Conservation (phyloP, 495 filamentous ascomycete genomes). For the Talaromyces thailandensis region DNA sequence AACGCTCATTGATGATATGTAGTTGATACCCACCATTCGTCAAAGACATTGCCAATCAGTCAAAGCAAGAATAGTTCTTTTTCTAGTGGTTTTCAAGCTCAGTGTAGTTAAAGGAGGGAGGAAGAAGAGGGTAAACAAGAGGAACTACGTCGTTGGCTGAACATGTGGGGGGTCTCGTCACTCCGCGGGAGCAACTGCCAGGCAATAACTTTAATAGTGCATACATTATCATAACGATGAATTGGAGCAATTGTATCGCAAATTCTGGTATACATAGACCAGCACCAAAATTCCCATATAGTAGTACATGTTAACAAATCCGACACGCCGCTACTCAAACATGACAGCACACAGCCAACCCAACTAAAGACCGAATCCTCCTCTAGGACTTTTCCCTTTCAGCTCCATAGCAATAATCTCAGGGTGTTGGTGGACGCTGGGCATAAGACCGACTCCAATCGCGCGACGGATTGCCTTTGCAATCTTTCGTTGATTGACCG, state of each 20-base stretch:
- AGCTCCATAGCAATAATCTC: slow-evolving; percentile 56
- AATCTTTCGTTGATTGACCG: slow-evolving; percentile 85
- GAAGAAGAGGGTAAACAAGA: not conserved
- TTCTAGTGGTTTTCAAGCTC: not conserved
- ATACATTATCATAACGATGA: not conserved
- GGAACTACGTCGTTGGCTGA: not conserved
- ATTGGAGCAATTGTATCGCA: not conserved
- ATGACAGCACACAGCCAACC: not conserved
- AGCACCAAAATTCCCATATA: not conserved
- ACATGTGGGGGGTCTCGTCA: not conserved
- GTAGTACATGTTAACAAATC: not conserved
- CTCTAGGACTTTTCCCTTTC: slow-evolving; percentile 13
- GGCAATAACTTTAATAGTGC: not conserved
- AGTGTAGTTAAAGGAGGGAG: not conserved
- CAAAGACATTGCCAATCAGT: slow-evolving; percentile 27
- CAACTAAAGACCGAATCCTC: slow-evolving; percentile 8
- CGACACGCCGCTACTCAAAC: not conserved
- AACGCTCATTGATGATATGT: too few relatives aligned
- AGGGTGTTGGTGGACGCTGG: slow-evolving; percentile 87
- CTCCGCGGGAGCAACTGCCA: not conserved
- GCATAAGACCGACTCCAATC: slow-evolving; percentile 85
- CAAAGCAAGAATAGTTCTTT: not conserved
- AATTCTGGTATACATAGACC: not conserved
- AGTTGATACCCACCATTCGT: too few relatives aligned
- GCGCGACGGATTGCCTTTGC: slow-evolving; percentile 85